A percentile compares a stretch with the other conserved stretches of the same genome.
Evolutionary conservation across 169 alveolate genomes (phyloP).

Genomic region (Theileria orientalis): DNA sequence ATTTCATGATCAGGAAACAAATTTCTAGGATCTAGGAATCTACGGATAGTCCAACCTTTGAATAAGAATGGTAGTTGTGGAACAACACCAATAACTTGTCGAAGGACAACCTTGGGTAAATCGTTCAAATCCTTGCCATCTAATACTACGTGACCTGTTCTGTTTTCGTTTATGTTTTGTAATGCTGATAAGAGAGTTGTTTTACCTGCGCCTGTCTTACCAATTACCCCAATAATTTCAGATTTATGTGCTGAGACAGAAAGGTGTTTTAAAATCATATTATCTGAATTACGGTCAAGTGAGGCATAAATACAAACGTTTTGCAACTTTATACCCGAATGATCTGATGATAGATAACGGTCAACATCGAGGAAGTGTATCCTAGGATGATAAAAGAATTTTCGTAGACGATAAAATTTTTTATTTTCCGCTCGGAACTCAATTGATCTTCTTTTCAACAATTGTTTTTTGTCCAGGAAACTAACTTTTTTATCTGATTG

Average conservation of each 20-base stretch:
- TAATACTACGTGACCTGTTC: conserved; percentile 43
- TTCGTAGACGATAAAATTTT: not conserved
- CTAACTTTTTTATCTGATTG: not conserved
- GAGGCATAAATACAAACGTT: conserved; percentile 5
- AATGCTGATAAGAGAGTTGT: conserved; percentile 41
- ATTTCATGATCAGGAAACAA: conserved; percentile 39
- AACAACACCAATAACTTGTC: conserved; percentile 51
- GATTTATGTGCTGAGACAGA: too few species aligned
- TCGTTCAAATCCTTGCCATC: conserved; percentile 39
- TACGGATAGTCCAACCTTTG: conserved; percentile 63
- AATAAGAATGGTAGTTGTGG: conserved; percentile 57
- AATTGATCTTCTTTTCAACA: not conserved
- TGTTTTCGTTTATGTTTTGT: conserved; percentile 13
- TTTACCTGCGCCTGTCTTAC: conserved; percentile 67
- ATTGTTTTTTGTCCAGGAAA: not conserved
- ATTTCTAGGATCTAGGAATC: conserved; percentile 61
- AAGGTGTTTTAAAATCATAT: too few species aligned
- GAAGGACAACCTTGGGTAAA: conserved; percentile 24
- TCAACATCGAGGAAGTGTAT: not conserved
- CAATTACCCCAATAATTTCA: too few species aligned
- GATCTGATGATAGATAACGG: not conserved
- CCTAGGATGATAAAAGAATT: not conserved
- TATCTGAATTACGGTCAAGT: conserved; percentile 15
- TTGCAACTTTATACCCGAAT: too few species aligned
- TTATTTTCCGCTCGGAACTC: not conserved